Evolutionary conservation across 2,329 filamentous ascomycete genomes (phyloP), one percentile per base, ranked within the genome.

Genomic region (Cladobotryum protrusum): DNA sequence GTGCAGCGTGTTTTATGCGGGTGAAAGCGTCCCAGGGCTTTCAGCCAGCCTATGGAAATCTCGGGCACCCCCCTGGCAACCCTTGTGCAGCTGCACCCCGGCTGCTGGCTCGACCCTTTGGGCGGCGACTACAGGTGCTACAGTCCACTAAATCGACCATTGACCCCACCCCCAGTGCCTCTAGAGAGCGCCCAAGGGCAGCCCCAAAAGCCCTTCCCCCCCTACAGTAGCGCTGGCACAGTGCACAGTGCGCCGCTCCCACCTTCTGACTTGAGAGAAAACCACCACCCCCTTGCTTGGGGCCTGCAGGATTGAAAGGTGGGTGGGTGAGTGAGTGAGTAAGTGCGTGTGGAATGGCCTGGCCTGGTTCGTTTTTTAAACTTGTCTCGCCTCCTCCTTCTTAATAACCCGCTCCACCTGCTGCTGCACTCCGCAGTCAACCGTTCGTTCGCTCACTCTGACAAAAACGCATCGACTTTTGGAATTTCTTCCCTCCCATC

Each of bases 391-490:
- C 43, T 40, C 48, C 42, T 50, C 43, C 36, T 19, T 50, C 43
- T 46, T 50, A 50, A 50, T 20, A 41, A 39, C 35, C 19, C 40
- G 44, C 49, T 47, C 49, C 49, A 51, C 49, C 49, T 51, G 47
- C 43, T 47, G 45, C 45, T 49, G 49, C 49, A 47, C 49, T 51
- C 49, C 49, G 49, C 49, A 51, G 33, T 50, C 41, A 37, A n/a
- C 35, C 35, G 35, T 13, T 37, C 35, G 35, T 37, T 37, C 35
- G 17, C 35, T 37, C 35, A 37, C 35, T 37, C 35, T n/a, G 35
- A 5, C 9, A 17, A 37, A n/a, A 17, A 11, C 24, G 24, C 6
- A 29, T 29, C 24, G 24, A 29, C 24, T 8, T 29, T 29, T 29
- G 7, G 24, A n/a, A 29, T 29, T 29, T 9, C 11, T 29, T 29